Percentiles rank a stretch among this genome's conserved stretches.
These are phyloP conservation scores for Neonectria ditissima DNA, from an alignment of 2,329 filamentous ascomycete species.

Conservation along the genomic window DNA sequence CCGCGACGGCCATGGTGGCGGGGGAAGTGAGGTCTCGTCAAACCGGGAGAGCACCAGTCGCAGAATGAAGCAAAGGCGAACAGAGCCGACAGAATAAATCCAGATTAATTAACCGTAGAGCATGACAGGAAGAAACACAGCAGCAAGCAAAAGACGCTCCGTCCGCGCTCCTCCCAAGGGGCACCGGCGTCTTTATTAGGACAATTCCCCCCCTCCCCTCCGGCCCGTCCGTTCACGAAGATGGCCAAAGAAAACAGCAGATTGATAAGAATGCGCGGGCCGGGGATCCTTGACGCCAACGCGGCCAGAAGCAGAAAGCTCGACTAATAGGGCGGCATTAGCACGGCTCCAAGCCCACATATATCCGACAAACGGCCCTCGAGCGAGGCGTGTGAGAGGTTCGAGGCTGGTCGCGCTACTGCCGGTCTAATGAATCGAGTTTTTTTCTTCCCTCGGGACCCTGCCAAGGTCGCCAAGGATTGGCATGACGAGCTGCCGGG, in stretches of 20 bases:
- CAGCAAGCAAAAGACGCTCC: neutral
- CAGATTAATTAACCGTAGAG: neutral
- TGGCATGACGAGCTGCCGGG: neutral
- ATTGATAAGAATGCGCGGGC: conserved; percentile 18
- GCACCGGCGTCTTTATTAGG: conserved; percentile 1
- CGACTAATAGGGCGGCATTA: neutral
- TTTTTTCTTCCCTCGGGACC: neutral
- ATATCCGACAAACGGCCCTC: neutral
- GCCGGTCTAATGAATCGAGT: neutral
- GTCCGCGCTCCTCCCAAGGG: neutral
- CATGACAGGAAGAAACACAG: neutral
- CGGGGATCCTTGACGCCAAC: neutral
- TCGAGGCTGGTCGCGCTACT: neutral
- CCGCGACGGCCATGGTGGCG: conserved; percentile 12
- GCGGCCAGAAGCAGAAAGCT: neutral
- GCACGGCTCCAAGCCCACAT: neutral
- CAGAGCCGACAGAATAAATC: neutral
- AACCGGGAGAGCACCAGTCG: neutral
- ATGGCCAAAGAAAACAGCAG: conserved; percentile 10
- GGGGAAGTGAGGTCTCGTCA: conserved; percentile 3
- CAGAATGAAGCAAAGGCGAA: neutral
- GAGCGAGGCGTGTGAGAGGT: neutral
- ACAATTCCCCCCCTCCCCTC: neutral
- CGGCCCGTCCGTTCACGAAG: neutral
- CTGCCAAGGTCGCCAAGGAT: neutral